Conservation (phyloP, 148 eudicot species). For the Fagopyrum esculentum region DNA sequence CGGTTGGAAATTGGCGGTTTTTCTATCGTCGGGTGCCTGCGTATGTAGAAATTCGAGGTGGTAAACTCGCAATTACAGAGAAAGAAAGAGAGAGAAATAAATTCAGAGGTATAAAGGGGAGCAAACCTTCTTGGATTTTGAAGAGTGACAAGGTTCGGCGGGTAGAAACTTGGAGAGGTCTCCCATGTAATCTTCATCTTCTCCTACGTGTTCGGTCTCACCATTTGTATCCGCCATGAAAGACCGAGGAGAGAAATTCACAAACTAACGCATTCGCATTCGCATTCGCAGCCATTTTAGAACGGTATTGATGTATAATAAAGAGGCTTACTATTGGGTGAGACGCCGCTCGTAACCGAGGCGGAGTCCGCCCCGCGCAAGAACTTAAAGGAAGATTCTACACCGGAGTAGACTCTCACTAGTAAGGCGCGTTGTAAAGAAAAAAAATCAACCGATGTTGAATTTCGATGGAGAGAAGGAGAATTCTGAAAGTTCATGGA, state of each 20-base stretch:
- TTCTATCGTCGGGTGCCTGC: slow-evolving; percentile 12
- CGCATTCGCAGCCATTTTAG: too few species aligned
- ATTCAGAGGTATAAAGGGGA: neutral
- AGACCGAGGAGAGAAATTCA: neutral
- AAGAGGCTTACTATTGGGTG: too few species aligned
- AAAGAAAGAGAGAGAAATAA: neutral
- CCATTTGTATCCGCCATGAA: neutral
- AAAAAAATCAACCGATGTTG: too few species aligned
- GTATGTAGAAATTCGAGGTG: neutral
- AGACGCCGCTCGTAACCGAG: too few species aligned
- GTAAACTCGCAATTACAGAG: neutral
- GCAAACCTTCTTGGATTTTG: slow-evolving; percentile 37
- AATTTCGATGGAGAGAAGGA: too few species aligned
- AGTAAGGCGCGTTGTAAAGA: too few species aligned
- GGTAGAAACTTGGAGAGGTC: slow-evolving; percentile 77
- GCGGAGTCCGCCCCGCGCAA: too few species aligned
- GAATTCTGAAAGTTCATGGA: too few species aligned
- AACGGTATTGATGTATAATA: too few species aligned
- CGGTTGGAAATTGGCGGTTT: slow-evolving; percentile 19
- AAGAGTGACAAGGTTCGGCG: slow-evolving; percentile 28
- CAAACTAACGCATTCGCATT: too few species aligned
- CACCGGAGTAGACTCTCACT: too few species aligned
- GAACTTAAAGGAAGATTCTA: too few species aligned
- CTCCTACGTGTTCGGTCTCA: slow-evolving; percentile 15
- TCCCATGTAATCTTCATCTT: slow-evolving; percentile 87